Evolutionary conservation across 2,329 filamentous ascomycete species (phyloP).

Genomic region (Apiospora pterosperma): DNA sequence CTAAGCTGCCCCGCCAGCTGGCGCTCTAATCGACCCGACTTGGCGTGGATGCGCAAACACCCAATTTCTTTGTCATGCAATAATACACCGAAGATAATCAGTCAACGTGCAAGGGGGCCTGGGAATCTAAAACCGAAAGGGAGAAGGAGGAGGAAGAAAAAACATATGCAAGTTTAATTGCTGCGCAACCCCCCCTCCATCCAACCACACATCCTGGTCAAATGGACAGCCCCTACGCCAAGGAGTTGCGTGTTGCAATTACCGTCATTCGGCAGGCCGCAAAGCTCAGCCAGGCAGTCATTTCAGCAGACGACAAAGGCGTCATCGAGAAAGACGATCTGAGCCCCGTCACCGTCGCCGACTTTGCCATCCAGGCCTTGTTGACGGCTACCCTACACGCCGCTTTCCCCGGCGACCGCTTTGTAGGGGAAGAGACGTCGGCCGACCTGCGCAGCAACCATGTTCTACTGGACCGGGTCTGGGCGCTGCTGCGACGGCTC

Average conservation of each 20-base stretch:
- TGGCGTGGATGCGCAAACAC: background rate
- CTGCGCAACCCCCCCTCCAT: background rate
- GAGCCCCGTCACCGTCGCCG: slow-evolving; percentile 55
- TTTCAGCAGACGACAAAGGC: slow-evolving; percentile 45
- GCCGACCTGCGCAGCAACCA: slow-evolving; percentile 41
- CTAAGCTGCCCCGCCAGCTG: background rate
- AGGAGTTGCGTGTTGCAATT: slow-evolving; percentile 25
- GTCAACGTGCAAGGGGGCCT: background rate
- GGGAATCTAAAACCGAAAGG: background rate
- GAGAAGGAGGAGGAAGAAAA: background rate
- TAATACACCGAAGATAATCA: background rate
- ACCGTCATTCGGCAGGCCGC: slow-evolving; percentile 36
- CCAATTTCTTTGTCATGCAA: background rate
- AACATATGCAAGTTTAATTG: background rate
- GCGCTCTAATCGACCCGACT: background rate
- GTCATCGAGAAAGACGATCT: slow-evolving; percentile 51
- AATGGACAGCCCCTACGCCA: slow-evolving; percentile 21
- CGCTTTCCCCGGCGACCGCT: slow-evolving; percentile 47
- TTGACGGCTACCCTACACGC: slow-evolving; percentile 46
- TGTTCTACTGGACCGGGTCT: slow-evolving; percentile 43
- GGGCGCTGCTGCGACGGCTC: slow-evolving; percentile 36
- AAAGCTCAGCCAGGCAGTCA: slow-evolving; percentile 45
- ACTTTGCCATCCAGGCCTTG: slow-evolving; percentile 57
- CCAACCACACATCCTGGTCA: background rate
- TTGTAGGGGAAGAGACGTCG: slow-evolving; percentile 56